Conservation (phyloP, 225 moss, liverwort and hornwort genomes). For the Polytrichum commune region DNA sequence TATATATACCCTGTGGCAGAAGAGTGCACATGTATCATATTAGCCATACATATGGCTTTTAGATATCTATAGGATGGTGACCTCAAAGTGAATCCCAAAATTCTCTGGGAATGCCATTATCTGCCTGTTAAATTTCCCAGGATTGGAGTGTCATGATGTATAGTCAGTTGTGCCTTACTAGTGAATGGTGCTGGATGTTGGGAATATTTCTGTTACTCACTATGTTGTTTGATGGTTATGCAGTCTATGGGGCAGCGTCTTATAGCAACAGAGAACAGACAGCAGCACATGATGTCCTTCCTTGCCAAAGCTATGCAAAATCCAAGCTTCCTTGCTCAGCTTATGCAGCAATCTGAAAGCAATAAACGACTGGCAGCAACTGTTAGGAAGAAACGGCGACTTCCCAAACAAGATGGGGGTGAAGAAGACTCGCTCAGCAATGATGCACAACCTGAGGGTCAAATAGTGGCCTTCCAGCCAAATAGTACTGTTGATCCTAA, state of each 20-base stretch:
- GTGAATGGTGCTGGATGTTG: background rate
- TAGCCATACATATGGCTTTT: background rate
- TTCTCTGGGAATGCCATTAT: no score
- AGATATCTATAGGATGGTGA: background rate
- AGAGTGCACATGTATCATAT: no score
- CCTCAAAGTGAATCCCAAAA: background rate
- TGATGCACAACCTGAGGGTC: slow-evolving; percentile 44
- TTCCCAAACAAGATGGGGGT: slow-evolving; percentile 74
- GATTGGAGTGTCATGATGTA: background rate
- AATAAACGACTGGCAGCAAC: slow-evolving; percentile 63
- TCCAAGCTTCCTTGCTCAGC: slow-evolving; percentile 86
- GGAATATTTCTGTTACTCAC: background rate
- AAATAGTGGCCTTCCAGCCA: slow-evolving; percentile 79
- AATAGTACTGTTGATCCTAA: slow-evolving; percentile 41
- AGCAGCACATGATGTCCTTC: slow-evolving; percentile 99
- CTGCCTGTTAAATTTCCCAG: background rate
- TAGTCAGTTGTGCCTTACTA: background rate
- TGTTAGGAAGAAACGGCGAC: slow-evolving; percentile 78
- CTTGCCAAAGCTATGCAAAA: slow-evolving; percentile 98
- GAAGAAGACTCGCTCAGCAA: slow-evolving; percentile 31
- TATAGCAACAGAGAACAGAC: slow-evolving; percentile 76
- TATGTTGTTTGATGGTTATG: slow-evolving; percentile 2
- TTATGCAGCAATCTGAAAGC: slow-evolving; percentile 80
- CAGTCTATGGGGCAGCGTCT: slow-evolving; percentile 79
- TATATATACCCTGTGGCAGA: no score